Evolutionary conservation across 2,329 filamentous ascomycete species (phyloP), one percentile per base, ranked within the genome.

Genomic region (Colletotrichum tabaci): DNA sequence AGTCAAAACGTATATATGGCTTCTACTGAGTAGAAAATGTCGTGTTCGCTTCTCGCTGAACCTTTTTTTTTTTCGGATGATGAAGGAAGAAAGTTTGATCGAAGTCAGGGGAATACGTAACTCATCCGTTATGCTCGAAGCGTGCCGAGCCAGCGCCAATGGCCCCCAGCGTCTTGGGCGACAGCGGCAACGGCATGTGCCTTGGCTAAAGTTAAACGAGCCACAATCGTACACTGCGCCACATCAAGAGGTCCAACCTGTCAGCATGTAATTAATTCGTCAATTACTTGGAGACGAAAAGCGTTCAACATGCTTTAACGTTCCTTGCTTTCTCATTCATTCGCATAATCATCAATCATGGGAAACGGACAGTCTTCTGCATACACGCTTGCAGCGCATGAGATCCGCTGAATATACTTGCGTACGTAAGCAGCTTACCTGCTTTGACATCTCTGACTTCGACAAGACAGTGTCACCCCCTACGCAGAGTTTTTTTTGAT

Each of bases 21-120:
- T 26, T n/a, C n/a, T 52, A 38, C 35, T 38, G 35, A 10, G 35
- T 38, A 23, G 16, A 13, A 3, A 23, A 38, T 16, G 35, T 18
- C 60, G 47, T 52, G 30, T 26, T 40, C n/a, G 38, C 26, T 44
- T 61, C n/a, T 42, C 60, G 46, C 18, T 62, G 30, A 6, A 15
- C 58, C 10, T 21, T n/a, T 52, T 30, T 53, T 40, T 21, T 30
- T 53, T 40, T 21, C 52, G 64, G 68, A 58, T 67, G 64, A 71
- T 71, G 69, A 64, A 71, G 42, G 58, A 60, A 71, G 65, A 71
- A 53, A 71, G 65, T 69, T 71, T 58, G 38, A 46, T 53, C 30
- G 53, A 47, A 40, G 64, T 38, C n/a, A 23, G 57, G 35, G 2
- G 49, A 47, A 42, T 42, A 71, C 69, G 65, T 69, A 71, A 69